Percentiles rank a stretch among this genome's conserved stretches.
Conservation (phyloP, 371 early-diverging fungal species). For the Actinomucor elegans region DNA sequence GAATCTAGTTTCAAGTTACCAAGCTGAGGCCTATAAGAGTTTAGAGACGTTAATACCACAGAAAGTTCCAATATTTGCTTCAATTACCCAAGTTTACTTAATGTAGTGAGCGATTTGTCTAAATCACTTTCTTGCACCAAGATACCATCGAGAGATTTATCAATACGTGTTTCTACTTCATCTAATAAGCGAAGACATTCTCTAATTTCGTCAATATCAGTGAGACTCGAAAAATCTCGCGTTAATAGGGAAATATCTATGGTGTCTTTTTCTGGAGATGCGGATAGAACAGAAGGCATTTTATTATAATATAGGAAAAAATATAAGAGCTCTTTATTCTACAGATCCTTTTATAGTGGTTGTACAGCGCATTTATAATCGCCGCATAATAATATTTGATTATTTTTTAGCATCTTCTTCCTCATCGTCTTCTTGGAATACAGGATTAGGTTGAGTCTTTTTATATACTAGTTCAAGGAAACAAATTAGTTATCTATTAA, state of each 20-base stretch:
- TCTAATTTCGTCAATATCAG: slow-evolving; percentile 66
- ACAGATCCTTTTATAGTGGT: too few species aligned
- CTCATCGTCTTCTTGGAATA: slow-evolving; percentile 68
- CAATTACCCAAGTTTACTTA: slow-evolving; percentile 55
- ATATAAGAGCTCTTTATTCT: neutral
- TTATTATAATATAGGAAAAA: neutral
- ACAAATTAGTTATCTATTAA: neutral
- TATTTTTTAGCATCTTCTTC: slow-evolving; percentile 61
- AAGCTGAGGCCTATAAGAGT: slow-evolving; percentile 59
- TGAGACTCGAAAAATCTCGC: slow-evolving; percentile 34
- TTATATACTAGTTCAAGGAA: slow-evolving; percentile 69
- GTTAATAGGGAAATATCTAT: neutral
- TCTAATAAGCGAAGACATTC: slow-evolving; percentile 64
- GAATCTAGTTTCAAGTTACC: slow-evolving; percentile 52
- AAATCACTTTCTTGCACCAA: slow-evolving; percentile 36
- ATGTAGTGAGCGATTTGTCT: slow-evolving; percentile 20
- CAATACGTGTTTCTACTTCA: slow-evolving; percentile 67
- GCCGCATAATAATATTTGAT: neutral
- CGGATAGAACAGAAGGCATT: slow-evolving; percentile 1
- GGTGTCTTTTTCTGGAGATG: neutral
- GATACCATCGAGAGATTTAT: slow-evolving; percentile 60
- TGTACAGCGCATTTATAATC: neutral
- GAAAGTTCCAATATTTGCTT: neutral
- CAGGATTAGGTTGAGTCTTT: slow-evolving; percentile 77
- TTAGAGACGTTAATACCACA: neutral